Conservation (phyloP, 1,284 basidiomycete genomes). For the Irpex lacteus region DNA sequence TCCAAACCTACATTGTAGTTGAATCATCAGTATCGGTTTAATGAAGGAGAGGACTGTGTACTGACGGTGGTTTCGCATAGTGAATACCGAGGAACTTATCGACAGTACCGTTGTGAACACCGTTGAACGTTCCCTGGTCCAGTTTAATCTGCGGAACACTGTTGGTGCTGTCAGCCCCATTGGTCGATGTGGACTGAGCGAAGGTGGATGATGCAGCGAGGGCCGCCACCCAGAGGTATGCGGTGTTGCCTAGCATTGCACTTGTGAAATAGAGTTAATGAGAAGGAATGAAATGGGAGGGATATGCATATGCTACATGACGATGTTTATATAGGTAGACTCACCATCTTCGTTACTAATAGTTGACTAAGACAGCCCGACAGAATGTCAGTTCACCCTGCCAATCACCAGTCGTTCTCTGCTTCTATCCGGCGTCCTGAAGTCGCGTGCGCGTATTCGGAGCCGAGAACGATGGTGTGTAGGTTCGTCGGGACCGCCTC, state of each 20-base stretch:
- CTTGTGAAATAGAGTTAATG: too few species aligned
- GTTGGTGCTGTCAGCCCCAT: neutral
- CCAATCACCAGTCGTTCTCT: too few species aligned
- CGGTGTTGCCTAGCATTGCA: neutral
- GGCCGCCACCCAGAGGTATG: neutral
- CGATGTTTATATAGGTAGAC: too few species aligned
- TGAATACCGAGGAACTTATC: constrained; percentile 24
- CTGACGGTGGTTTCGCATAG: constrained; percentile 23
- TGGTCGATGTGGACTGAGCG: neutral
- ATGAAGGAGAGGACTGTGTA: neutral
- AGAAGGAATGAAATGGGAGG: too few species aligned
- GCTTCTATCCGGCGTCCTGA: too few species aligned
- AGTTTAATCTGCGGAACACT: constrained; percentile 10
- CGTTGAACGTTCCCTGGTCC: constrained; percentile 21
- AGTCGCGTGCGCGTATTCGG: too few species aligned
- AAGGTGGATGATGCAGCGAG: neutral
- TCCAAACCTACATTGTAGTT: constrained; percentile 7
- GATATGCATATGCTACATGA: too few species aligned
- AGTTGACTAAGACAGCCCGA: too few species aligned
- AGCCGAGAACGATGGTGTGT: too few species aligned
- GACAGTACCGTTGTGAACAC: constrained; percentile 16
- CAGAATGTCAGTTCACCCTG: too few species aligned
- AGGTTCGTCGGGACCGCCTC: too few species aligned
- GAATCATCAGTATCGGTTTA: neutral
- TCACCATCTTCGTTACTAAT: too few species aligned